Conservation (phyloP, 1,284 basidiomycete genomes). For the Naganishia sp. region DNA sequence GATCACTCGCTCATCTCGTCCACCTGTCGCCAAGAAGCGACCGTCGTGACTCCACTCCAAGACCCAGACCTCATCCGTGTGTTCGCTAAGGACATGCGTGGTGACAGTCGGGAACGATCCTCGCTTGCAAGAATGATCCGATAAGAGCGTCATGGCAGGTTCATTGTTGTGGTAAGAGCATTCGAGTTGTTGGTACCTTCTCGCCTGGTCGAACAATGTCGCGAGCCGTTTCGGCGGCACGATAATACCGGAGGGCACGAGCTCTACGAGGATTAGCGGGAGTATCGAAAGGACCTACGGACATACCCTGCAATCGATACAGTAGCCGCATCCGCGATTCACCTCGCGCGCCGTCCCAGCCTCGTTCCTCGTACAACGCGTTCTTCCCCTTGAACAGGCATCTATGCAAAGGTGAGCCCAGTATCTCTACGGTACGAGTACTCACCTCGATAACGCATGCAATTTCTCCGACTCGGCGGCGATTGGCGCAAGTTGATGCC, state of each 20-base stretch:
- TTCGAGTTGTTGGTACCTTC: constrained; percentile 70
- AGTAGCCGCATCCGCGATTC: constrained; percentile 76
- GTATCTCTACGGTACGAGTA: constrained; percentile 8
- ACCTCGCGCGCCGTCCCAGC: constrained; percentile 86
- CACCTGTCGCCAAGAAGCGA: constrained; percentile 77
- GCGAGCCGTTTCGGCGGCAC: constrained; percentile 85
- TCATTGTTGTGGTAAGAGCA: constrained; percentile 76
- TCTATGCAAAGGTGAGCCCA: constrained; percentile 64
- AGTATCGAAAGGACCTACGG: too few species aligned
- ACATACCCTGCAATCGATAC: constrained; percentile 74
- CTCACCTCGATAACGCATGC: constrained; percentile 79
- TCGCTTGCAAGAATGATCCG: constrained; percentile 79
- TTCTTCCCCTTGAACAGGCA: constrained; percentile 67
- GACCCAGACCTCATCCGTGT: constrained; percentile 93
- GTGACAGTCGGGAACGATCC: constrained; percentile 80
- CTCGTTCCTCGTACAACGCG: constrained; percentile 76
- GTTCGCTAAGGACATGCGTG: constrained; percentile 78
- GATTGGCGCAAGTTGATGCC: constrained; percentile 80
- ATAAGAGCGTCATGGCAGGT: constrained; percentile 72
- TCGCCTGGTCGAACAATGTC: constrained; percentile 82
- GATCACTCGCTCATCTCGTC: constrained; percentile 81
- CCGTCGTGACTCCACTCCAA: constrained; percentile 93
- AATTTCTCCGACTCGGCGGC: constrained; percentile 74
- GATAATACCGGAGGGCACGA: constrained; percentile 87
- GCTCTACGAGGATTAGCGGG: constrained; percentile 58